Evolutionary conservation across 2,329 filamentous ascomycete species (phyloP).

Genomic region (Cadophora luteo-olivacea): DNA sequence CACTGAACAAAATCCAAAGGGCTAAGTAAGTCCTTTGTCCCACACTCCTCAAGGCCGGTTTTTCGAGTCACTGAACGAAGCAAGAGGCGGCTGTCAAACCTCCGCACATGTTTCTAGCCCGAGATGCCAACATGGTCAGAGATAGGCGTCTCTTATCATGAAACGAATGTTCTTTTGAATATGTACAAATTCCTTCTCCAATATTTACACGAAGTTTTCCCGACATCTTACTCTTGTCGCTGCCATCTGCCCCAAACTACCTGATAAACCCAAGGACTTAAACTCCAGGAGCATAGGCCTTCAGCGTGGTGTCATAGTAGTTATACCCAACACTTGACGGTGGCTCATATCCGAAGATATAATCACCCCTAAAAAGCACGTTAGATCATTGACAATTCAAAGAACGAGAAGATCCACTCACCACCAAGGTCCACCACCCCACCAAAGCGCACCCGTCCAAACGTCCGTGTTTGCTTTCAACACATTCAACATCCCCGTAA

Average conservation of each 20-base stretch:
- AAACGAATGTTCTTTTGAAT: background rate
- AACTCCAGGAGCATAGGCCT: constrained; percentile 8
- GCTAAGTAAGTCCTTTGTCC: too few species aligned
- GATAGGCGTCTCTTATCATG: background rate
- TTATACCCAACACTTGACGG: constrained; percentile 46
- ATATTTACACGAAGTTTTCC: background rate
- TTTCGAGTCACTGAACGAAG: too few species aligned
- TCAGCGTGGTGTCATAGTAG: constrained; percentile 20
- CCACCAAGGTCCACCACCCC: constrained; percentile 60
- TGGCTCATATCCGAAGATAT: constrained; percentile 49
- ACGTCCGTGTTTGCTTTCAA: constrained; percentile 57
- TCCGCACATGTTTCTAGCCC: too few species aligned
- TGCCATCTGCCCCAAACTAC: background rate
- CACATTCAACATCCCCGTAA: constrained; percentile 56
- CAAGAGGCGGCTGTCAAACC: too few species aligned
- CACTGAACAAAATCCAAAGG: too few species aligned
- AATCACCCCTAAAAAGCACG: constrained; percentile 44
- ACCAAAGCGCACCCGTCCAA: constrained; percentile 59
- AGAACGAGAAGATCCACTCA: background rate
- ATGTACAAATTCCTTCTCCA: background rate
- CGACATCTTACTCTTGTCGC: background rate
- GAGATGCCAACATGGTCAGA: background rate
- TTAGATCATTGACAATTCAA: too few species aligned
- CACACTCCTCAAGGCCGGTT: too few species aligned
- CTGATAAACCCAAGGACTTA: background rate